Conservation (phyloP, 441 rosid genomes). For the Syzygium syzygioides region DNA sequence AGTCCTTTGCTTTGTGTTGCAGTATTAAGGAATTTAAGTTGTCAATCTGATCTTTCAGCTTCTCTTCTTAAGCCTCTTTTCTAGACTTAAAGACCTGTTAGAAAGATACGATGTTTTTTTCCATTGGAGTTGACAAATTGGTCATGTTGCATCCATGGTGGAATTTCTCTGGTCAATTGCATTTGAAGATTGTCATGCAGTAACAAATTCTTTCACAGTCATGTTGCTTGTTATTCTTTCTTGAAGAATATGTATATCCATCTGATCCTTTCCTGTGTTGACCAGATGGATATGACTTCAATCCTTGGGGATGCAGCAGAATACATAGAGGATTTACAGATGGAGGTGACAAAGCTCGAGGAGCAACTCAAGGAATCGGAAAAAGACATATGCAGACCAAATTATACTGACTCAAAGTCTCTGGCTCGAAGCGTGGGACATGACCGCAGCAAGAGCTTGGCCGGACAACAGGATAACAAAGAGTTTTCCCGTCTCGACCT, state of each 20-base stretch:
- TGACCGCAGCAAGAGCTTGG: slow-evolving; percentile 2
- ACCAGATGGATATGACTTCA: slow-evolving; percentile 67
- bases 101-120: neutral
- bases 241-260: neutral
- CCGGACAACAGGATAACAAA: slow-evolving; percentile 9
- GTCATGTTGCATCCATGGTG: neutral
- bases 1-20: neutral
- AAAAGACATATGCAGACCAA: slow-evolving; percentile 26
- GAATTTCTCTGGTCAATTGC: neutral
- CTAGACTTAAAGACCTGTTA: neutral
- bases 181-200: neutral
- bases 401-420: slow-evolving; percentile 1
- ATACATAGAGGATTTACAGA: slow-evolving; percentile 45
- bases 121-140: neutral
- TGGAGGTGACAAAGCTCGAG: slow-evolving; percentile 39
- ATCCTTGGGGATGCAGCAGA: slow-evolving; percentile 66
- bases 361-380: slow-evolving; percentile 47
- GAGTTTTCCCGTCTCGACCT: slow-evolving; percentile 9
- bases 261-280: neutral
- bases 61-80: neutral
- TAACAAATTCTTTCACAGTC: neutral
- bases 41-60: neutral
- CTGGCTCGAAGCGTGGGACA: slow-evolving; percentile 1
- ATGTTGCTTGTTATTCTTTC: neutral
- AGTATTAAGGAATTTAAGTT: neutral